A percentile compares a stretch with the other conserved stretches of the same genome.
Evolutionary conservation across 2,329 filamentous ascomycete species (phyloP).

Genomic region (Delphinella strobiligena): DNA sequence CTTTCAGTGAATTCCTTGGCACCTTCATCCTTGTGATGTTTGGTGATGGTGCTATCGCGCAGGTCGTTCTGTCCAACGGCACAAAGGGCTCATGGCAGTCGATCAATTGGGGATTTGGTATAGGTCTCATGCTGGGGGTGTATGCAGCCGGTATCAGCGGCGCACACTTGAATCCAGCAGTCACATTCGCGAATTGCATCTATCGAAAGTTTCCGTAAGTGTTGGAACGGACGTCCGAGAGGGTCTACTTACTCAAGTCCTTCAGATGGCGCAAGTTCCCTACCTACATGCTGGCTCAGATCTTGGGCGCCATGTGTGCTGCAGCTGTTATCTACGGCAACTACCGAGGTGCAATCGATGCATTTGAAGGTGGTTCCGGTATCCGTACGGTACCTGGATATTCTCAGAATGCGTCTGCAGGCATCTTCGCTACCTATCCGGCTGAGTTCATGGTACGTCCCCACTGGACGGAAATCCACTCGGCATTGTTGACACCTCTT

Average conservation of each 20-base stretch:
- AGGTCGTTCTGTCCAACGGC: slow-evolving; percentile 47
- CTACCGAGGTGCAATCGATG: slow-evolving; percentile 26
- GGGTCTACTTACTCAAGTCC: background rate
- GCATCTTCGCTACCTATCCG: slow-evolving; percentile 59
- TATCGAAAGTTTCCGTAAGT: slow-evolving; percentile 51
- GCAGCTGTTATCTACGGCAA: slow-evolving; percentile 32
- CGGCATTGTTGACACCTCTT: slow-evolving; percentile 25
- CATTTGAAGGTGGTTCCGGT: slow-evolving; percentile 35
- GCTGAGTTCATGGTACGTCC: slow-evolving; percentile 3
- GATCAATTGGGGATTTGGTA: slow-evolving; percentile 33
- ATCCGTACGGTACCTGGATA: slow-evolving; percentile 46
- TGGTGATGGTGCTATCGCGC: slow-evolving; percentile 59
- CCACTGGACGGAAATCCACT: background rate
- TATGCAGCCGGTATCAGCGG: slow-evolving; percentile 15
- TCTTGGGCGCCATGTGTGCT: slow-evolving; percentile 40
- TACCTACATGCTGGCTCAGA: slow-evolving; percentile 52
- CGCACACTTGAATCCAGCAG: slow-evolving; percentile 36
- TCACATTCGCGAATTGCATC: slow-evolving; percentile 58
- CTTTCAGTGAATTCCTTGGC: slow-evolving; percentile 56
- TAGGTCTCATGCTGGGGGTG: slow-evolving; percentile 15
- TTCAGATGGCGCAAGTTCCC: slow-evolving; percentile 49
- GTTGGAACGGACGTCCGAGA: slow-evolving; percentile 1
- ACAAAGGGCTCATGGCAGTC: slow-evolving; percentile 41
- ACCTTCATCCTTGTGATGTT: slow-evolving; percentile 58
- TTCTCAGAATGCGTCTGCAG: slow-evolving; percentile 49